These are phyloP conservation scores for Prunus davidiana DNA, from an alignment of 306 rosid species.

Conservation along the genomic window DNA sequence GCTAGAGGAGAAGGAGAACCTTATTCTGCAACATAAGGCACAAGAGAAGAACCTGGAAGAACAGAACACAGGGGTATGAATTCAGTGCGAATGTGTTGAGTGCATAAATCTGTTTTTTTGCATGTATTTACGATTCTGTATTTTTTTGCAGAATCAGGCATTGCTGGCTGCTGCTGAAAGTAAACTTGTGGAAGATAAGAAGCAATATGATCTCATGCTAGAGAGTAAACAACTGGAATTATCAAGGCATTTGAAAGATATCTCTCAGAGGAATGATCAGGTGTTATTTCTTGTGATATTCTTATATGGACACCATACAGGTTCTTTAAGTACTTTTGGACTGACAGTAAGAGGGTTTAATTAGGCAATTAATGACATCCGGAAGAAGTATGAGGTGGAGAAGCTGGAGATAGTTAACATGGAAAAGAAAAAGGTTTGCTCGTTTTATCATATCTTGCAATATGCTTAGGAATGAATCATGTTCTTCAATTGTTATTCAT, in stretches of 20 bases:
- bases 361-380: conserved; percentile 90
- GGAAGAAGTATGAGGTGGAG: conserved; percentile 82
- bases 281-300: conserved; percentile 39
- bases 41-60: conserved; percentile 71
- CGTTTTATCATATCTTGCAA: conserved; percentile 25
- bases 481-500: conserved; percentile 30
- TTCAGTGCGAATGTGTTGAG: conserved; percentile 5
- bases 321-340: conserved; percentile 19
- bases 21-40: conserved; percentile 51
- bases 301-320: conserved; percentile 7
- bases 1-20: conserved; percentile 65
- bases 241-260: conserved; percentile 87
- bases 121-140: conserved; percentile 13
- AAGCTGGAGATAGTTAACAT: conserved; percentile 63
- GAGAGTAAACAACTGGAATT: conserved; percentile 74
- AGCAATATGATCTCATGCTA: conserved; percentile 73
- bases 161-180: conserved; percentile 59
- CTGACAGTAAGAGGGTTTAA: conserved; percentile 33
- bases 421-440: conserved; percentile 87
- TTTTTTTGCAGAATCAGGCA: conserved; percentile 55
- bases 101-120: conserved; percentile 14
- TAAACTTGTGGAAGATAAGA: conserved; percentile 67
- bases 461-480: conserved; percentile 14
- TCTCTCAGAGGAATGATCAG: conserved; percentile 95
- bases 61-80: conserved; percentile 64